Evolutionary conservation across 2,329 filamentous ascomycete genomes (phyloP).

Genomic region (Pestalotiopsis sp.): DNA sequence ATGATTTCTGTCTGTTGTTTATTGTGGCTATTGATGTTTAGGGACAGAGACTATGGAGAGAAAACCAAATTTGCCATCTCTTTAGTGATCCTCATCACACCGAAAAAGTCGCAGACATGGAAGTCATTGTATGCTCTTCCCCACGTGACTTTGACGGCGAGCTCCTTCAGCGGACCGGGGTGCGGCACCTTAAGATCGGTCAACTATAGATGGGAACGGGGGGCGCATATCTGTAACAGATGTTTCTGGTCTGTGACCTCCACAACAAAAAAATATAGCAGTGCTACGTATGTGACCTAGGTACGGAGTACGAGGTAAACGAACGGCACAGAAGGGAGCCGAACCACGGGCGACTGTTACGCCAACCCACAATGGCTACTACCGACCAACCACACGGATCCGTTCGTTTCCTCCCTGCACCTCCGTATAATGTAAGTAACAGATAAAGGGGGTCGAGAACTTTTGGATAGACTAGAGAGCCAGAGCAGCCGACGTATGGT

Average conservation of each 20-base stretch:
- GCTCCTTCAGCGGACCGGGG: not conserved
- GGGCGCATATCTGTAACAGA: conserved; percentile 1
- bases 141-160: not conserved
- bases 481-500: not conserved
- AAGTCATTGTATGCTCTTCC: too few species aligned
- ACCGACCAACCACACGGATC: not conserved
- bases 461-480: not conserved
- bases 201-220: conserved; percentile 1
- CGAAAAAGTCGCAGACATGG: too few species aligned
- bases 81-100: not conserved
- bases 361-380: not conserved
- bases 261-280: not conserved
- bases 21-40: not conserved
- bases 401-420: not conserved
- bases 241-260: conserved; percentile 4
- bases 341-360: not conserved
- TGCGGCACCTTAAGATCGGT: not conserved
- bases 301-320: not conserved
- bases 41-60: not conserved
- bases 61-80: not conserved
- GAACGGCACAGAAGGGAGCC: not conserved
- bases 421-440: not conserved
- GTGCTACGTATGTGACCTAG: too few species aligned
- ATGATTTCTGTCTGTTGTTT: not conserved
- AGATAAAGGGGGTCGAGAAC: not conserved